Evolutionary conservation across 2,329 filamentous ascomycete species (phyloP).

Genomic region (Aspergillus persii): DNA sequence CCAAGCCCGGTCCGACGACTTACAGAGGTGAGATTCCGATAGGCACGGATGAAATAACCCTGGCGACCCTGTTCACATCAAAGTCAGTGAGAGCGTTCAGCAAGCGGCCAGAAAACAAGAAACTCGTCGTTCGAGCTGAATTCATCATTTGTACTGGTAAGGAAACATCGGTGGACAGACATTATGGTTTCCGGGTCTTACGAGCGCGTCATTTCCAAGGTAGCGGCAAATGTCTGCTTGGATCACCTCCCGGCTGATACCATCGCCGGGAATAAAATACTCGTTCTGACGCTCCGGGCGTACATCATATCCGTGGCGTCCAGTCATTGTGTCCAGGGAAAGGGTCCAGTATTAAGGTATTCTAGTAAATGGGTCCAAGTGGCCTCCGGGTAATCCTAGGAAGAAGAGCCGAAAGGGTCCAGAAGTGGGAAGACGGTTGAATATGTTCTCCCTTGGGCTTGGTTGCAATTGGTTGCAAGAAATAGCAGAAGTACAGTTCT

Average conservation of each 20-base stretch:
- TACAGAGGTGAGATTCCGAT: slow-evolving; percentile 75
- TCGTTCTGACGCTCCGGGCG: slow-evolving; percentile 59
- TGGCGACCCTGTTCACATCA: slow-evolving; percentile 57
- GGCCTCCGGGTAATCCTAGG: slow-evolving; percentile 24
- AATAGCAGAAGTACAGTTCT: slow-evolving; percentile 25
- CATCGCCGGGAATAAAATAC: slow-evolving; percentile 76
- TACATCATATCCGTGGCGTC: slow-evolving; percentile 34
- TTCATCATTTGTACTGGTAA: slow-evolving; percentile 2
- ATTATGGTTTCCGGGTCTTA: slow-evolving; percentile 71
- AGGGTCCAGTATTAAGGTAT: slow-evolving; percentile 24
- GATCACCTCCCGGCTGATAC: slow-evolving; percentile 80
- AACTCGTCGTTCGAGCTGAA: slow-evolving; percentile 1
- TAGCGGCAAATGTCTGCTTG: slow-evolving; percentile 82
- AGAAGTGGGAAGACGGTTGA: slow-evolving; percentile 14
- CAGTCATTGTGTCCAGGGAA: slow-evolving; percentile 38
- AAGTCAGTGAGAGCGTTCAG: slow-evolving; percentile 27
- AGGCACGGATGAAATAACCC: slow-evolving; percentile 76
- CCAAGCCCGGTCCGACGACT: slow-evolving; percentile 33
- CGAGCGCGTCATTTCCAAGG: slow-evolving; percentile 76
- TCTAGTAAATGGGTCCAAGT: slow-evolving; percentile 27
- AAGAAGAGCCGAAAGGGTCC: slow-evolving; percentile 18
- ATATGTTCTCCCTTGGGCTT: slow-evolving; percentile 12
- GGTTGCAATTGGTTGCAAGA: slow-evolving; percentile 16
- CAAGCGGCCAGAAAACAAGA: not conserved
- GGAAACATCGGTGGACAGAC: slow-evolving; percentile 48